A percentile compares a stretch with the other conserved stretches of the same genome.
phyloP scores from a whole-genome alignment of 768 basidiomycete species.

The Tephrocybe sp. region DNA sequence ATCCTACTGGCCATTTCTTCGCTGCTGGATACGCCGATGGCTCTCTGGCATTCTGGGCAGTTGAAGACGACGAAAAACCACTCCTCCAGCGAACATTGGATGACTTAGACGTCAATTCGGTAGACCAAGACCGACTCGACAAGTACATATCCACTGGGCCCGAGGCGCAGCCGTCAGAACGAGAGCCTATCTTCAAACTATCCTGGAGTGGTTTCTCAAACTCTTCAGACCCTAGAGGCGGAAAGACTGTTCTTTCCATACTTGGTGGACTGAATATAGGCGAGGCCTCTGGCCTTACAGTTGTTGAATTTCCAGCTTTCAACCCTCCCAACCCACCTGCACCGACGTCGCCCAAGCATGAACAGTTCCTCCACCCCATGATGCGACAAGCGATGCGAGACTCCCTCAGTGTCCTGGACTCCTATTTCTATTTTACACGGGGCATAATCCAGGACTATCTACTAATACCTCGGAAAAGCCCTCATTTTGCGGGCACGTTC shows the following conservation, averaged over 20 bases:
- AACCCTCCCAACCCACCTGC: conserved; percentile 49
- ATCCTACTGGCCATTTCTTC: conserved; percentile 75
- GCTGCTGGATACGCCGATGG: conserved; percentile 83
- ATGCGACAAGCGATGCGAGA: conserved; percentile 63
- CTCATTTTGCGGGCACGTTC: conserved; percentile 64
- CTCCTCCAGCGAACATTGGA: conserved; percentile 72
- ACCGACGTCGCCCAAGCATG: conserved; percentile 29
- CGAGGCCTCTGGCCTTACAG: conserved; percentile 59
- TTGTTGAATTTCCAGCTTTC: conserved; percentile 67
- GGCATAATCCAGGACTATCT: conserved; percentile 75
- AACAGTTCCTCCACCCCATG: conserved; percentile 35
- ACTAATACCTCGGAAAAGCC: conserved; percentile 65
- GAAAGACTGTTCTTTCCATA: conserved; percentile 69
- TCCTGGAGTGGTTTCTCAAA: conserved; percentile 80
- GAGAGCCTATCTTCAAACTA: conserved; percentile 85
- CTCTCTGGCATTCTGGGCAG: conserved; percentile 78
- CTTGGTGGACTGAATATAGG: conserved; percentile 69
- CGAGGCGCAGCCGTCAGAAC: conserved; percentile 16
- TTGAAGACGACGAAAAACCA: conserved; percentile 74
- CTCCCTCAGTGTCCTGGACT: conserved; percentile 47
- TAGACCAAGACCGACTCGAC: conserved; percentile 49
- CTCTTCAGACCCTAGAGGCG: conserved; percentile 60
- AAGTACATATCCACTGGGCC: conserved; percentile 26
- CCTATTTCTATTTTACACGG: conserved; percentile 56
- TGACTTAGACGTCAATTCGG: conserved; percentile 47